Evolutionary conservation across 495 filamentous ascomycete genomes (phyloP).

Genomic region (Darksidea phi): DNA sequence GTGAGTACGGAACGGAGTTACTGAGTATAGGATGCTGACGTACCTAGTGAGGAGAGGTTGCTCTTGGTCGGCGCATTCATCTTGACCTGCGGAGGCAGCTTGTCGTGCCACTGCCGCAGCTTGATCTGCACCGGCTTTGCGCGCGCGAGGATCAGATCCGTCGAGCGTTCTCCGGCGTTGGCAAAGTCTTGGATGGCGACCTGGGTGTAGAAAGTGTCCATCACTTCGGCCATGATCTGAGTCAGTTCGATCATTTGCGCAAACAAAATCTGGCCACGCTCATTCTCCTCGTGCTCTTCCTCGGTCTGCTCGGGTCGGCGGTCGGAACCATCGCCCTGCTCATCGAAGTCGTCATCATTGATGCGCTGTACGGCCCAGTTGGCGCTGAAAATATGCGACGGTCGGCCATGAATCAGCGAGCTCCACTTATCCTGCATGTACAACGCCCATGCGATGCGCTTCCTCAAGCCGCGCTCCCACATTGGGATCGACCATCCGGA

Average conservation of each 20-base stretch:
- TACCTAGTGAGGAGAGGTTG: conserved; percentile 49
- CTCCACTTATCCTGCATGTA: conserved; percentile 96
- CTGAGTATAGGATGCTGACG: conserved; percentile 12
- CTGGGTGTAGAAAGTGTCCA: conserved; percentile 77
- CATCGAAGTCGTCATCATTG: conserved; percentile 64
- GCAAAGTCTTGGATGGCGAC: conserved; percentile 54
- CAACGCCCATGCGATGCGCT: conserved; percentile 84
- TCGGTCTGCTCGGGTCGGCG: conserved; percentile 45
- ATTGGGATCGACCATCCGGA: conserved; percentile 81
- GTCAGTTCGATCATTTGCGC: conserved; percentile 72
- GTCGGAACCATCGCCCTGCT: conserved; percentile 52
- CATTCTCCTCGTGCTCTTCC: conserved; percentile 51
- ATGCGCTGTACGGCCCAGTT: conserved; percentile 81
- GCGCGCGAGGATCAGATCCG: conserved; percentile 62
- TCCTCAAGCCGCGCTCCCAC: conserved; percentile 81
- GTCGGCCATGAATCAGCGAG: conserved; percentile 78
- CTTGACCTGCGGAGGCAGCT: conserved; percentile 61
- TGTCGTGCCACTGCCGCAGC: conserved; percentile 76
- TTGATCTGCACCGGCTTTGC: conserved; percentile 83
- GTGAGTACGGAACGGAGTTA: conserved; percentile 8
- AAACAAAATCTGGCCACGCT: conserved; percentile 68
- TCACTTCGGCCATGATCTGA: conserved; percentile 71
- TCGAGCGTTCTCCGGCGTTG: conserved; percentile 45
- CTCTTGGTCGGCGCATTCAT: conserved; percentile 56
- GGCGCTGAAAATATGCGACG: conserved; percentile 74